Evolutionary conservation across 768 basidiomycete species (phyloP), one percentile per base, ranked within the genome.

Genomic region (Trametes sanguinea): DNA sequence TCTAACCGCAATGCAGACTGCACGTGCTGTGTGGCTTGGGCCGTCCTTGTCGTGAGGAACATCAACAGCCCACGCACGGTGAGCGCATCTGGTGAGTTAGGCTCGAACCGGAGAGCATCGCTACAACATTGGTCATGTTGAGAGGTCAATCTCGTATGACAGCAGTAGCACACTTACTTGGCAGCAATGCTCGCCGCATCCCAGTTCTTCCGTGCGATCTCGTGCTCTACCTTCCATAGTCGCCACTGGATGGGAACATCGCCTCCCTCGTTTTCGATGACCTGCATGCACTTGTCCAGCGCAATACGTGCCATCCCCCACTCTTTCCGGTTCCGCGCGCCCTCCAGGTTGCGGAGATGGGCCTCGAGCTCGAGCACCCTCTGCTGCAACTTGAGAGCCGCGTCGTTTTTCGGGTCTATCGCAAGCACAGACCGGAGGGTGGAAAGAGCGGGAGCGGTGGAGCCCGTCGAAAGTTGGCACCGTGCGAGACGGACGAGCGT

Each of bases 271-370:
- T 80, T 84, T 58, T 92, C 90, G 61, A 90, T 85, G 44, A 81
- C 77, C 71, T 89, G 84, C 60, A 86, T 69, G 73, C 92, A 89
- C 68, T 87, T 88, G 58, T 94, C 92, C 61, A 95, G 76, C 29
- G 90, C 89, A n/a, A 94, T 71, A 48, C 92, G 74, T 1, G 90
- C 90, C 75, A 90, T 81, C 0, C 78, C 85, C 91, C 92, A 95
- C 60, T 92, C 87, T 65, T 83, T 84, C 68, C 77, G 79, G 33
- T 72, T 76, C 61, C 80, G 76, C 13, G 91, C 85, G 6, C 68
- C 69, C 52, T 86, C 80, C 53, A 89, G 85, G 67, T 84, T 89
- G 47, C 82, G 80, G 6, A 93, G 74, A 64, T 93, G 90, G 6
- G 74, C 75, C 67, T 89, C 83, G 14, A 95, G 79, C 29, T 82